phyloP scores from a whole-genome alignment of 2,329 filamentous ascomycete genomes.

The Sporothrix pseudoabietina region DNA sequence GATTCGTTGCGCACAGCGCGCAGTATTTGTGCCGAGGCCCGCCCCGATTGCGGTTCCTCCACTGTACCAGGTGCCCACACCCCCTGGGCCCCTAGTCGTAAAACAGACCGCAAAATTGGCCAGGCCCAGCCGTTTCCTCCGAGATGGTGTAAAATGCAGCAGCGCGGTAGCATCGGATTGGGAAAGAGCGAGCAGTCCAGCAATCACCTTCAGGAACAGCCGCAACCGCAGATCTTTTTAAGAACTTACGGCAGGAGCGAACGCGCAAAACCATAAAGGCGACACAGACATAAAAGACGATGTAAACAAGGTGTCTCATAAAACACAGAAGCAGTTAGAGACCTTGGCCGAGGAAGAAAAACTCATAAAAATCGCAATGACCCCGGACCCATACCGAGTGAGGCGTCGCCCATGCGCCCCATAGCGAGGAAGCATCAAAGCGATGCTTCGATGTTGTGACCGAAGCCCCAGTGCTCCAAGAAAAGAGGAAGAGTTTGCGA shows the following conservation, averaged over 20 bases:
- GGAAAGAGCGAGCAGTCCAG: not conserved
- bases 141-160: not conserved
- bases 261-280: not conserved
- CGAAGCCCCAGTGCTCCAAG: not conserved
- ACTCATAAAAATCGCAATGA: not conserved
- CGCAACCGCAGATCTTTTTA: not conserved
- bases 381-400: not conserved
- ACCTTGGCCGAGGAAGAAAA: not conserved
- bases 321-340: not conserved
- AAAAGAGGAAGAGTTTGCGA: not conserved
- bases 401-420: constrained; percentile 3
- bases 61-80: not conserved
- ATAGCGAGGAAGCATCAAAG: constrained; percentile 4
- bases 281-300: not conserved
- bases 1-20: not conserved
- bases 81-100: not conserved
- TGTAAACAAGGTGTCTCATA: not conserved
- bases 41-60: constrained; percentile 9
- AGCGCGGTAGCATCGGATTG: not conserved
- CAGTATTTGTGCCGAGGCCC: constrained; percentile 24
- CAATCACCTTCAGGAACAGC: not conserved
- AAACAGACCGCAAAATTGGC: not conserved
- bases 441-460: not conserved
- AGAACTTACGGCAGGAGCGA: constrained; percentile 1
- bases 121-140: constrained; percentile 7